Percentiles rank a stretch among this genome's conserved stretches.
Conservation (phyloP, 2,329 filamentous ascomycete species). For the Trichoderma koningiopsis region DNA sequence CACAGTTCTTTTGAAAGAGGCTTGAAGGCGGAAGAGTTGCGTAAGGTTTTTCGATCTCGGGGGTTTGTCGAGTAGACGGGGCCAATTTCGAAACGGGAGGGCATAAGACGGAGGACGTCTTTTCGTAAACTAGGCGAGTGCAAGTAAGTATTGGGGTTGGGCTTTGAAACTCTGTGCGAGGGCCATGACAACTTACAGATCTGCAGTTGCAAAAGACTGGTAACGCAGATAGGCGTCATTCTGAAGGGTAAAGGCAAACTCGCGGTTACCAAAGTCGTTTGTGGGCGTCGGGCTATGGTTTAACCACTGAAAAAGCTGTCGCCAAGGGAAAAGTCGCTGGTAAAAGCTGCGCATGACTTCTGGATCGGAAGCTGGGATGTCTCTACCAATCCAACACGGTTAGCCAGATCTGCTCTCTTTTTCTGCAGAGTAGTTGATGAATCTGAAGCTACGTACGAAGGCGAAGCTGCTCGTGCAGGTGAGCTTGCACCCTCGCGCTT, state of each 20-base stretch:
- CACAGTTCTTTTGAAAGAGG: constrained; percentile 92
- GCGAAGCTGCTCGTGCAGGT: constrained; percentile 45
- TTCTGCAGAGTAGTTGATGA: neutral
- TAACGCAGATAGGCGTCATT: constrained; percentile 93
- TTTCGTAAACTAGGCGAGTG: constrained; percentile 69
- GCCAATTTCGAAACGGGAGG: constrained; percentile 95
- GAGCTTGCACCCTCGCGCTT: constrained; percentile 45
- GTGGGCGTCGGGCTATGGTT: constrained; percentile 88
- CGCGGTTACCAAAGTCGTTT: constrained; percentile 86
- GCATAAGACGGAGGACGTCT: constrained; percentile 84
- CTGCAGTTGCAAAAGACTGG: constrained; percentile 64
- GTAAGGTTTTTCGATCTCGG: constrained; percentile 84
- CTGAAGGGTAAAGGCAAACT: constrained; percentile 94
- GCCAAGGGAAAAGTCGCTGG: constrained; percentile 91
- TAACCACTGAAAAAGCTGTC: constrained; percentile 94
- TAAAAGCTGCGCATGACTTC: constrained; percentile 94
- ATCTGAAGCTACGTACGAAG: constrained; percentile 42
- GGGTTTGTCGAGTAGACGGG: constrained; percentile 96
- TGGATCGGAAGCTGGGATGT: constrained; percentile 63
- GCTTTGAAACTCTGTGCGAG: fast-evolving
- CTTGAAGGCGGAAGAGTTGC: constrained; percentile 78
- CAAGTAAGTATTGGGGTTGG: neutral
- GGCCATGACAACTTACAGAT: constrained; percentile 45
- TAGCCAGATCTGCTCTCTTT: neutral
- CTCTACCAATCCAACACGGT: constrained; percentile 31